Percentiles rank a stretch among this genome's conserved stretches.
Evolutionary conservation across 306 rosid genomes (phyloP).

Genomic region (Lotus japonicus): DNA sequence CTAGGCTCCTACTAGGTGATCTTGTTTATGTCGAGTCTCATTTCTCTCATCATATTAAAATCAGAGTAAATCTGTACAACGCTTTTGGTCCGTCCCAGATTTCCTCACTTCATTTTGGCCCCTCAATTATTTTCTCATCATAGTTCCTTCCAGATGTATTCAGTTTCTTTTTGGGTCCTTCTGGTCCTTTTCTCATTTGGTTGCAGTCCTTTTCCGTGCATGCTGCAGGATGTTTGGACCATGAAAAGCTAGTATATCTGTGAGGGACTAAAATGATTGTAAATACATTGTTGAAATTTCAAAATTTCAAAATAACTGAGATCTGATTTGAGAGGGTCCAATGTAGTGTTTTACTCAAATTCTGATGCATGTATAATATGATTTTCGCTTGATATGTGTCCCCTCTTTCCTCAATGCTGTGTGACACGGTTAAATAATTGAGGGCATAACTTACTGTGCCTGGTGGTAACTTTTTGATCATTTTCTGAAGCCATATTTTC

Average conservation of each 20-base stretch:
- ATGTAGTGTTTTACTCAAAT: neutral
- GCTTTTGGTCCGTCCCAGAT: neutral
- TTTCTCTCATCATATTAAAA: neutral
- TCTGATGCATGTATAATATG: no score
- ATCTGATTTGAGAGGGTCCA: neutral
- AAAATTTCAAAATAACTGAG: neutral
- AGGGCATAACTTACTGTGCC: constrained; percentile 1
- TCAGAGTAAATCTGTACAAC: neutral
- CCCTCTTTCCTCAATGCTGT: neutral
- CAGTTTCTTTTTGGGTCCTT: neutral
- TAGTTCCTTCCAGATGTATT: neutral
- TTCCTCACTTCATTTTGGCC: neutral
- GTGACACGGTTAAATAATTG: neutral
- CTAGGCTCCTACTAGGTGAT: neutral
- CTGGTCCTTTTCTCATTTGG: neutral
- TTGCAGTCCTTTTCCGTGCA: neutral
- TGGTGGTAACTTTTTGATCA: neutral
- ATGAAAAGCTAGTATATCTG: neutral
- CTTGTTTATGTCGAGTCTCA: neutral
- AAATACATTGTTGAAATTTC: neutral
- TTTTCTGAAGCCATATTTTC: neutral
- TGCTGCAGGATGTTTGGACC: neutral
- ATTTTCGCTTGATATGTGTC: no score
- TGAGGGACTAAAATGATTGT: neutral
- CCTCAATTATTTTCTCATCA: neutral